Evolutionary conservation across 305 asterid genomes (phyloP).

Genomic region (Fraxinus nigra): DNA sequence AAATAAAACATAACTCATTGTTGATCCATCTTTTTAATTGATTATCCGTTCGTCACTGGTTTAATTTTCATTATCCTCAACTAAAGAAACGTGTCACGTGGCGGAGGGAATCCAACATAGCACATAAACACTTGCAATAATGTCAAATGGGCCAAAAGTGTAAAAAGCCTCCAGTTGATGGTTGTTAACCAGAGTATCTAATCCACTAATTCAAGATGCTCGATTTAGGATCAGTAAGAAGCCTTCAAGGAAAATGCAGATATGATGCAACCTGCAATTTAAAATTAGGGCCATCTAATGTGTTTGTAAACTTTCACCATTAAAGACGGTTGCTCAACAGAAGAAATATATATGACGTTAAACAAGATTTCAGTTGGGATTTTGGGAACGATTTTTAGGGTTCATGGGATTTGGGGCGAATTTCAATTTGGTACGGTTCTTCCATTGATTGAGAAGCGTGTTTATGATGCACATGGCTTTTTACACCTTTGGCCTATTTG

Average conservation of each 20-base stretch:
- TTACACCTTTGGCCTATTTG: too few relatives aligned
- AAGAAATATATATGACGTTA: not conserved
- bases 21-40: not conserved
- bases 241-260: constrained; percentile 94
- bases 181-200: constrained; percentile 31
- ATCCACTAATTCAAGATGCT: not conserved
- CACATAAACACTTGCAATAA: too few relatives aligned
- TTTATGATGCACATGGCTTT: too few relatives aligned
- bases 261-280: constrained; percentile 97
- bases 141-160: not conserved
- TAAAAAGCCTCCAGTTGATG: constrained; percentile 54
- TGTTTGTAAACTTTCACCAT: not conserved
- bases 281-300: constrained; percentile 61
- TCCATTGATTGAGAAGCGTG: too few relatives aligned
- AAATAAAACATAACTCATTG: not conserved
- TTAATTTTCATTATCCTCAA: not conserved
- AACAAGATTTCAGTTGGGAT: not conserved
- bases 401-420: too few relatives aligned
- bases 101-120: too few relatives aligned
- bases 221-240: constrained; percentile 83
- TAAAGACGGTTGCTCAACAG: not conserved
- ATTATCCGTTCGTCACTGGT: too few relatives aligned
- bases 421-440: too few relatives aligned
- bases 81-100: not conserved
- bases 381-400: too few relatives aligned